Evolutionary conservation across 2,329 filamentous ascomycete species (phyloP).

Genomic region (Aspergillus ruber): DNA sequence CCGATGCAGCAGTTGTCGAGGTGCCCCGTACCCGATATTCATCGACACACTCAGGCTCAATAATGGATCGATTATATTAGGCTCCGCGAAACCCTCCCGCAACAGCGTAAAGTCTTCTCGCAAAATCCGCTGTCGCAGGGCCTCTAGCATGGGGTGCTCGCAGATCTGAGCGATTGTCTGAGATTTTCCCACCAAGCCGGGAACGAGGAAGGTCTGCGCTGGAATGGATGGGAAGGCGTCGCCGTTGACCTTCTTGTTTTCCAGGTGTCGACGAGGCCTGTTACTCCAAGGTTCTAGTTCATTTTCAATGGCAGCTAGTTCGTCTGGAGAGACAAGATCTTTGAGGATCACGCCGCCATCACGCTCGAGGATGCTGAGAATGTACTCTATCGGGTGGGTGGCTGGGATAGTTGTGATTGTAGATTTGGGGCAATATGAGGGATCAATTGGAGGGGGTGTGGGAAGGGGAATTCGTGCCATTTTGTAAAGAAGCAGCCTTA

Average conservation of each 20-base stretch:
- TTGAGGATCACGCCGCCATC: conserved; percentile 30
- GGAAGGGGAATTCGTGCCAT: conserved; percentile 7
- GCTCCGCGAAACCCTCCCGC: conserved; percentile 16
- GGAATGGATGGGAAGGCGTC: conserved; percentile 17
- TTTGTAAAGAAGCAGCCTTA: not conserved
- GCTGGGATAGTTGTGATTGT: conserved; percentile 19
- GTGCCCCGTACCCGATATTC: conserved; percentile 23
- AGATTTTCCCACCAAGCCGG: conserved; percentile 26
- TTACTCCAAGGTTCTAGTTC: conserved; percentile 9
- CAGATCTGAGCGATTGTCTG: conserved; percentile 18
- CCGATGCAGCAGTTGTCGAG: conserved; percentile 24
- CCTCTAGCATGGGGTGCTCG: conserved; percentile 15
- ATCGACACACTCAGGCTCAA: conserved; percentile 24
- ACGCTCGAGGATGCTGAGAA: conserved; percentile 24
- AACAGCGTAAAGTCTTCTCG: conserved; percentile 15
- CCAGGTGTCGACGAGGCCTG: conserved; percentile 2
- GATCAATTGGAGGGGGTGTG: conserved; percentile 3
- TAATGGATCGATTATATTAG: conserved; percentile 16
- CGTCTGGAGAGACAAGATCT: conserved; percentile 15
- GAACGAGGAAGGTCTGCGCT: conserved; percentile 17
- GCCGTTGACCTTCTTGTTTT: conserved; percentile 1
- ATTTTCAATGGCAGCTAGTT: conserved; percentile 19
- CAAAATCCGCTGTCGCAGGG: conserved; percentile 19
- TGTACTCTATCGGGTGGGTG: conserved; percentile 19
- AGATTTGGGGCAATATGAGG: conserved; percentile 4